A percentile compares a stretch with the other conserved stretches of the same genome.
Evolutionary conservation across 805 yeast species (phyloP).

Genomic region (Saccharomycopsis schoenii): DNA sequence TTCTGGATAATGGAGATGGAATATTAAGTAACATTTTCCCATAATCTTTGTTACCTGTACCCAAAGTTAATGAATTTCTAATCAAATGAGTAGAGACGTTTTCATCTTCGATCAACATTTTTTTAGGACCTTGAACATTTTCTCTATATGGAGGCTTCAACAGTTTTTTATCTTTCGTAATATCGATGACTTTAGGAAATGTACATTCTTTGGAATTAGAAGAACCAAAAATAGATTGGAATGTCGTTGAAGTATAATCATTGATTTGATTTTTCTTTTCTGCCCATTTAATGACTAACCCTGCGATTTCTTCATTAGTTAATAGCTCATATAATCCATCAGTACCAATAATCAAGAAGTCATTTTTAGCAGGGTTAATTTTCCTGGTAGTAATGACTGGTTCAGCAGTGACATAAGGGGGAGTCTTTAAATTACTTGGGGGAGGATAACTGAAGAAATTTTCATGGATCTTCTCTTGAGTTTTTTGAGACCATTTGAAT

Average conservation of each 20-base stretch:
- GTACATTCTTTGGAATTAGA: background rate
- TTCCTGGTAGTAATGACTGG: slow-evolving; percentile 83
- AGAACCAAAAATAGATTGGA: background rate
- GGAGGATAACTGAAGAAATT: slow-evolving; percentile 73
- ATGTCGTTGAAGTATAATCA: slow-evolving; percentile 16
- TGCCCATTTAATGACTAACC: slow-evolving; percentile 90
- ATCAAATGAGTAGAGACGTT: slow-evolving; percentile 90
- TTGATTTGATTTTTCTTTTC: slow-evolving; percentile 49
- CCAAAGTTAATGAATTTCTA: slow-evolving; percentile 80
- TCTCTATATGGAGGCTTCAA: slow-evolving; percentile 71
- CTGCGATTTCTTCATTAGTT: slow-evolving; percentile 86
- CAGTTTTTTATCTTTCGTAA: slow-evolving; percentile 46
- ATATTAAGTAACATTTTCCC: slow-evolving; percentile 82
- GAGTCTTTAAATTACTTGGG: slow-evolving; percentile 68
- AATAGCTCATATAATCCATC: slow-evolving; percentile 92
- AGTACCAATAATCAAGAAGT: slow-evolving; percentile 84
- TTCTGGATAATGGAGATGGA: slow-evolving; percentile 84
- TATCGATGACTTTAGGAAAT: slow-evolving; percentile 53
- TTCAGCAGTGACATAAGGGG: slow-evolving; percentile 96
- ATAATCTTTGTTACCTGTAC: slow-evolving; percentile 80
- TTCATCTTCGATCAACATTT: slow-evolving; percentile 56
- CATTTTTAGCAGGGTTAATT: slow-evolving; percentile 59
- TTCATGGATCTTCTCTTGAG: slow-evolving; percentile 64
- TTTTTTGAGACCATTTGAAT: slow-evolving; percentile 68
- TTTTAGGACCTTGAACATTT: slow-evolving; percentile 28